These are phyloP conservation scores for Diplodia seriata DNA, from an alignment of 2,329 filamentous ascomycete species.

Conservation along the genomic window DNA sequence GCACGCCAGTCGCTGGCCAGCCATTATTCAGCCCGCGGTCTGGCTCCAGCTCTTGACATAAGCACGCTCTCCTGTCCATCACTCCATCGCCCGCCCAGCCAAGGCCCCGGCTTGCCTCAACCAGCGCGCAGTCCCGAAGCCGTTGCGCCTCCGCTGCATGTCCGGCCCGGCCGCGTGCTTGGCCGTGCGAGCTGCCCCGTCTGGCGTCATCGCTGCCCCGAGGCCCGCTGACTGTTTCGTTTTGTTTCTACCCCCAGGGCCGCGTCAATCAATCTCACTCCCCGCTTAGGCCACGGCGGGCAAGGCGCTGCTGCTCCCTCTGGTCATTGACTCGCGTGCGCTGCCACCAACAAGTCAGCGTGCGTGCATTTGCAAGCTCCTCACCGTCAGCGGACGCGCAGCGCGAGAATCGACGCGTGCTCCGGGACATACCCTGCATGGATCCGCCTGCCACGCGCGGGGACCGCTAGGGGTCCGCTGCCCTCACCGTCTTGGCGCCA, in stretches of 20 bases:
- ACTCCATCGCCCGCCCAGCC: conserved; percentile 28
- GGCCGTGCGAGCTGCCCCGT: background rate
- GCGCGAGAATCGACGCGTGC: conserved; percentile 11
- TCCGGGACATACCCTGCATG: conserved; percentile 32
- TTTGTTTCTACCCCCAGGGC: conserved; percentile 16
- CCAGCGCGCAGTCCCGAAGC: conserved; percentile 6
- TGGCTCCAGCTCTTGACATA: conserved; percentile 20
- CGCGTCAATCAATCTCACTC: conserved; percentile 26
- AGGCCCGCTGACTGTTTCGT: conserved; percentile 21
- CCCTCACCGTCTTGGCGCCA: conserved; percentile 17
- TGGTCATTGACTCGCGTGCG: conserved; percentile 13
- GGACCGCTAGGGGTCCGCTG: conserved; percentile 22
- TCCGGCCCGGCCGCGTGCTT: conserved; percentile 13
- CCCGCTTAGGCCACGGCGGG: conserved; percentile 2
- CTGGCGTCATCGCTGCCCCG: conserved; percentile 11
- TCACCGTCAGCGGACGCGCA: conserved; percentile 26
- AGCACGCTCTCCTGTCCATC: conserved; percentile 29
- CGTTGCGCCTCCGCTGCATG: background rate
- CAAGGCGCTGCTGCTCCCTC: conserved; percentile 3
- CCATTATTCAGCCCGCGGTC: conserved; percentile 24
- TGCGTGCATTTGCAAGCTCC: conserved; percentile 26
- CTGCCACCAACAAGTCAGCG: conserved; percentile 28
- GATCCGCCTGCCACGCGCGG: conserved; percentile 23
- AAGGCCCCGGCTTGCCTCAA: conserved; percentile 18
- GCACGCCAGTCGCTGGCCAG: conserved; percentile 12